Percentiles rank a stretch among this genome's conserved stretches.
These are phyloP conservation scores for Avena sativa DNA, from an alignment of 176 grass and related monocot species.

Conservation along the genomic window DNA sequence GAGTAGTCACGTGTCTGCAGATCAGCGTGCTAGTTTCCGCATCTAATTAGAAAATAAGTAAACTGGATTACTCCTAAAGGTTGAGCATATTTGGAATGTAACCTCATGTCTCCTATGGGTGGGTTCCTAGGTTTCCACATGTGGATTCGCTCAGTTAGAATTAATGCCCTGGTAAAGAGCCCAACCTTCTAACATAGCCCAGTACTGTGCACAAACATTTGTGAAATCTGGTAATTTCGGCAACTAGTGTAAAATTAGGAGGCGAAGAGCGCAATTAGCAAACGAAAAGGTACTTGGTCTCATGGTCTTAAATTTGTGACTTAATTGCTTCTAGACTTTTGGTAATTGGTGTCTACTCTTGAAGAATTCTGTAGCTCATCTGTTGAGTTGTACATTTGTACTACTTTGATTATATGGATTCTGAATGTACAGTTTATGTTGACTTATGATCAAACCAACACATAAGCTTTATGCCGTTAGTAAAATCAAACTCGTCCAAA, in stretches of 20 bases:
- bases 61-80: not conserved
- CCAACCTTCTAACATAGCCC: not conserved
- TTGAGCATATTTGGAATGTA: not conserved
- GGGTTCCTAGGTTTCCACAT: not conserved
- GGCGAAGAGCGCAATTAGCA: not conserved
- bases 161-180: not conserved
- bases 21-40: not conserved
- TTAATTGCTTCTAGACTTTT: not conserved
- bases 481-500: not conserved
- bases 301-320: not conserved
- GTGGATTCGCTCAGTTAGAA: not conserved
- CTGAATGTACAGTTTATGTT: not conserved
- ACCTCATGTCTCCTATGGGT: not conserved
- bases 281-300: not conserved
- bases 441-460: not conserved
- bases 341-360: not conserved
- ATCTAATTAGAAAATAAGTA: not conserved
- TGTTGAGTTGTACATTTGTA: slow-evolving; percentile 18
- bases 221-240: not conserved
- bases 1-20: not conserved
- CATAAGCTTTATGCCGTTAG: not conserved
- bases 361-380: slow-evolving; percentile 7
- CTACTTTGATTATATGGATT: slow-evolving; percentile 6
- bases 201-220: not conserved
- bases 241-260: not conserved